Base-by-base conservation (phyloP, 1,284 basidiomycete genomes). In the Heterobasidion occidentale region DNA sequence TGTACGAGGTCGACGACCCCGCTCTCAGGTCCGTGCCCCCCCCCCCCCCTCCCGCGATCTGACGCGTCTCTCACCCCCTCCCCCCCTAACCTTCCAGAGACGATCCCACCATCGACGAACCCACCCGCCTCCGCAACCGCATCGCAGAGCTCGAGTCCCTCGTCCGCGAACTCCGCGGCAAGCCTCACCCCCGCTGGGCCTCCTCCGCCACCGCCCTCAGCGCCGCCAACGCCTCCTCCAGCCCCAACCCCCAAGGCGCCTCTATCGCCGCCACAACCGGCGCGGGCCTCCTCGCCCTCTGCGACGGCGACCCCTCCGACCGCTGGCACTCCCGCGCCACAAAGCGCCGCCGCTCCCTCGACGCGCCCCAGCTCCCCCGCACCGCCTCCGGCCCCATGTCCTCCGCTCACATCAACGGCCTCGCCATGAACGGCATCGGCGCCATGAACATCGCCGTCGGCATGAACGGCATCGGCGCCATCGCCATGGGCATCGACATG, bases 91-190 rank as follows among this genome's bases (percentile, higher is more conserved):
- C 53, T 51, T 44, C 12, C n/a, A 92, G 90, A 69, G 88, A 92
- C 67, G 89, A 93, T 71, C 90, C 90, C 12, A 83, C 86, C 51
- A 70, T 91, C 35, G 88, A 91, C 65, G 92, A 95, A 71, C 84
- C 79, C 55, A 92, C 89, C 42, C 83, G 89, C 57, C 76, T 94
- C 54, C 79, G 90, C 56, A 87, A 89, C 64, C 78, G 92, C 44
- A 92, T 95, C 62, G 91, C 91, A 47, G 92, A 95, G 71, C 81
- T 95, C 52, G 92, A 95, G 73, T 89, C 87, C 63, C 80, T 94
- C 27, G 90, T 94, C 42, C 80, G 91, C 56, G 92, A 93, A 68
- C 74, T 91, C 34, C 78, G 86, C 67, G 88, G 87, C 59, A 91
- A 91, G 68, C 88, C 88, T 15, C 86, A 90, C 65, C 88, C 88